Percentiles rank a stretch among this genome's conserved stretches.
Evolutionary conservation across 2,329 filamentous ascomycete genomes (phyloP).

Genomic region (Sordariomycetes sp.): DNA sequence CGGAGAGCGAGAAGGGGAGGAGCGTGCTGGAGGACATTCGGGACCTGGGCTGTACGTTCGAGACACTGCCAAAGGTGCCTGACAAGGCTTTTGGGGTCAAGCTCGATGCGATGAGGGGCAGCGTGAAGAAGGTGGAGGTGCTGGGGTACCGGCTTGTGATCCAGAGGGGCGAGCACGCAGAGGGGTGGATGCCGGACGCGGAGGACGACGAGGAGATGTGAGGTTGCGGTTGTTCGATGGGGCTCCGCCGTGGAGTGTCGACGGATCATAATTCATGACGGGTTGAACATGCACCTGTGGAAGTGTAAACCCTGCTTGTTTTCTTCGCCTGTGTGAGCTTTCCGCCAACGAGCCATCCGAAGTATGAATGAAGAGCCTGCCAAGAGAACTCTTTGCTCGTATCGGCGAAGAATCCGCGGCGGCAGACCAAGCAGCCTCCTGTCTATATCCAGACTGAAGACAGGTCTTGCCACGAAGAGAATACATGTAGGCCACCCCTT

Average conservation of each 20-base stretch:
- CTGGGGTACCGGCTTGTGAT: slow-evolving; percentile 82
- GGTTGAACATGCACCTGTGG: neutral
- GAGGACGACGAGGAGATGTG: slow-evolving; percentile 4
- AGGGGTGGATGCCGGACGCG: slow-evolving; percentile 83
- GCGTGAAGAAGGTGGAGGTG: slow-evolving; percentile 89
- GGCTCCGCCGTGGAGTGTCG: neutral
- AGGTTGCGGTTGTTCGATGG: neutral
- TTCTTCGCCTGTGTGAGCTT: too few relatives aligned
- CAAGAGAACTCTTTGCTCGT: too few relatives aligned
- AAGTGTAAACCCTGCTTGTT: neutral
- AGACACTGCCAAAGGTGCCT: slow-evolving; percentile 54
- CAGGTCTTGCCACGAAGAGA: neutral
- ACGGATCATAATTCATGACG: neutral
- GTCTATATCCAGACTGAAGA: neutral
- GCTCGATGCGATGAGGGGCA: slow-evolving; percentile 74
- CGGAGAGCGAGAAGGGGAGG: slow-evolving; percentile 17
- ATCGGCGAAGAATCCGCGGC: too few relatives aligned
- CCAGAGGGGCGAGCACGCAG: slow-evolving; percentile 76
- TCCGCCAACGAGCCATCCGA: too few relatives aligned
- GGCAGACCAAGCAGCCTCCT: neutral
- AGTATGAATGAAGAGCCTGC: too few relatives aligned
- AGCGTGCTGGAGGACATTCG: slow-evolving; percentile 75
- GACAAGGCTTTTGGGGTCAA: slow-evolving; percentile 61
- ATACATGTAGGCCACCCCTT: neutral
- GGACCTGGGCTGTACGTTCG: slow-evolving; percentile 63